Evolutionary conservation across 2,329 filamentous ascomycete species (phyloP), one percentile per base, ranked within the genome.

Genomic region (Diaporthe sp.): DNA sequence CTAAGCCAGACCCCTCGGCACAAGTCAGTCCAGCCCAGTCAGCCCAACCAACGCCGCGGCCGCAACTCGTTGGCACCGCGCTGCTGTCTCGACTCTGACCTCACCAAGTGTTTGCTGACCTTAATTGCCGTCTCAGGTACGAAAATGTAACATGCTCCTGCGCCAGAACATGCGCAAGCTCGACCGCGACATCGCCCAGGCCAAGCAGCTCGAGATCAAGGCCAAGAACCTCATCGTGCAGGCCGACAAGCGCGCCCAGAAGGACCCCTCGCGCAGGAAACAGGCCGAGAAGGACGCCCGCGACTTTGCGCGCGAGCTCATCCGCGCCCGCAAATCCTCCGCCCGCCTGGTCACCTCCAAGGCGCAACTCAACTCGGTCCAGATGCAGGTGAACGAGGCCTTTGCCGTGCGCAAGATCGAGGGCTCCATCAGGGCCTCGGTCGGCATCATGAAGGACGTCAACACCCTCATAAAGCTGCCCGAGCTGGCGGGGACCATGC

Each of bases 321-420:
- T 98, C 77, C 92, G 94, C 70, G 91, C 95, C 75, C 94, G 97
- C 77, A 94, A 93, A 82, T 92, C 95, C 77, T 89, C 89, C 25
- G 86, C 89, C 40, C 92, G 97, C 6, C 89, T 98, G 52, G 89
- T 93, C 25, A 98, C 96, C 0, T 93, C 93, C 80, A 97, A 97
- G 82, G 97, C 97, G 2, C 97, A 98, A 85, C 90, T 99, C 64
- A 92, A 93, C 82, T 96, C 93, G 78, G 96, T 99, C 57, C 93
- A 96, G 84, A 97, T 98, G 95, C 97, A 98, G 85, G 96, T 99
- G 81, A 95, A 96, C 81, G 96, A 98, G 86, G 96, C 97, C 1
- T 98, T 98, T 84, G 94, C 95, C 2, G 93, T 98, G 80, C 92
- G 95, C 79, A 97, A 97, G 88, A 98, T 99, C 77, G 96, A 98